Percentiles rank a stretch among this genome's conserved stretches.
phyloP scores from a whole-genome alignment of 345 rosid species.

The Orychophragmus violaceus region DNA sequence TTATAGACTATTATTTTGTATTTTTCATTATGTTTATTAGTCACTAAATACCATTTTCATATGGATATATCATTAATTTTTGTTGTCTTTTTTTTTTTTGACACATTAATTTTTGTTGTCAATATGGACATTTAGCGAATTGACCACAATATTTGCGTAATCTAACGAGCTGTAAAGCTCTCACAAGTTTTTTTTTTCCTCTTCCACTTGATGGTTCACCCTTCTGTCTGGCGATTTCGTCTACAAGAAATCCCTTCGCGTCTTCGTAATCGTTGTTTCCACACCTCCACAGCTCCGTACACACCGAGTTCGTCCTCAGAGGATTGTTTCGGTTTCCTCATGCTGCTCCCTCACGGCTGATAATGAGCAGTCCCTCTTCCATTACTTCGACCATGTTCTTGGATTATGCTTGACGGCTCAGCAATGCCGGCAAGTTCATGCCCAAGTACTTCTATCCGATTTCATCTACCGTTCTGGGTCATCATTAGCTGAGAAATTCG shows the following conservation, averaged over 20 bases:
- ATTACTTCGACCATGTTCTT: constrained; percentile 38
- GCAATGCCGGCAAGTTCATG: constrained; percentile 40
- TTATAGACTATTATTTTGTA: too few species aligned
- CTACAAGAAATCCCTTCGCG: constrained; percentile 10
- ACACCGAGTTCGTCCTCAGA: background rate
- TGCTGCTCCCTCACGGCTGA: constrained; percentile 8
- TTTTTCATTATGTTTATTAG: too few species aligned
- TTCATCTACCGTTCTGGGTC: constrained; percentile 33
- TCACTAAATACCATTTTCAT: too few species aligned
- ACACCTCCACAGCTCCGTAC: constrained; percentile 7
- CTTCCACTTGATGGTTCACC: constrained; percentile 12
- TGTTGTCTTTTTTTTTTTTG: too few species aligned
- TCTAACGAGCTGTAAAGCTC: background rate
- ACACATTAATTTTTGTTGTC: too few species aligned
- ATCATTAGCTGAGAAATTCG: constrained; percentile 53
- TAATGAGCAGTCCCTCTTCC: constrained; percentile 23
- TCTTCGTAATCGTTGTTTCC: constrained; percentile 1
- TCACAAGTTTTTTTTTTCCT: background rate
- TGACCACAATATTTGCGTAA: background rate
- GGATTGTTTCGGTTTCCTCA: constrained; percentile 5
- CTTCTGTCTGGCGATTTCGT: constrained; percentile 25
- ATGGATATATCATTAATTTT: too few species aligned
- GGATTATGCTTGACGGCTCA: constrained; percentile 28
- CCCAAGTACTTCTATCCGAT: constrained; percentile 36
- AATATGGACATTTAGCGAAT: too few species aligned